Conservation (phyloP, 441 rosid species). For the Lagerstroemia fauriei region DNA sequence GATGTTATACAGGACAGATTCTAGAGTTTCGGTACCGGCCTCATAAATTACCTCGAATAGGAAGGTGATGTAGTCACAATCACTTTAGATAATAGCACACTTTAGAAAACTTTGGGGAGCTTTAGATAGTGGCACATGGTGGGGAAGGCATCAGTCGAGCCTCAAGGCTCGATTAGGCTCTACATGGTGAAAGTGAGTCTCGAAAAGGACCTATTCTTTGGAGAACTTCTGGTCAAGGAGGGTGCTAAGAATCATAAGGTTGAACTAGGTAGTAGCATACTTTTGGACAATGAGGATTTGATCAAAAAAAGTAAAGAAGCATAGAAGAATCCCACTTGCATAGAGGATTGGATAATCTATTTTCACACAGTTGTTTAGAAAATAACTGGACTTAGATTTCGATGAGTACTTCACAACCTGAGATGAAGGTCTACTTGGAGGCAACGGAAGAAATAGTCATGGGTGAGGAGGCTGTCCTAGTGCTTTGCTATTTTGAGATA, state of each 20-base stretch:
- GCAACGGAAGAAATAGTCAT: constrained; percentile 90
- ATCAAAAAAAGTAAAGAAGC: constrained; percentile 38
- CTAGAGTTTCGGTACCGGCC: constrained; percentile 65
- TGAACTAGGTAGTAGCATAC: constrained; percentile 34
- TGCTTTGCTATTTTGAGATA: constrained; percentile 66
- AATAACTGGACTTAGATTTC: constrained; percentile 86
- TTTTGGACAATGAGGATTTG: constrained; percentile 48
- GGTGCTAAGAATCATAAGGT: constrained; percentile 33
- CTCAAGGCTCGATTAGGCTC: constrained; percentile 67
- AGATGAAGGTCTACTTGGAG: constrained; percentile 91
- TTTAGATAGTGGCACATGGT: constrained; percentile 67
- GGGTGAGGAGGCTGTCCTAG: constrained; percentile 85
- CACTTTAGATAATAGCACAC: constrained; percentile 77
- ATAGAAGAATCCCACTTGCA: constrained; percentile 45
- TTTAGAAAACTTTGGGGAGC: no score
- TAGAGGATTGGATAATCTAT: constrained; percentile 82
- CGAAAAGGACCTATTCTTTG: constrained; percentile 73
- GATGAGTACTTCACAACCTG: constrained; percentile 81
- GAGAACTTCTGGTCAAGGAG: constrained; percentile 32
- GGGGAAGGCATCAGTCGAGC: constrained; percentile 49
- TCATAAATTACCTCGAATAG: constrained; percentile 70
- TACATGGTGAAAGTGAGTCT: constrained; percentile 64
- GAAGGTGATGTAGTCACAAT: constrained; percentile 94
- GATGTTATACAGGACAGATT: constrained; percentile 76
- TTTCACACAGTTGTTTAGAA: constrained; percentile 82